phyloP scores from a whole-genome alignment of 1,284 basidiomycete species.

The Clitocybe nebularis region DNA sequence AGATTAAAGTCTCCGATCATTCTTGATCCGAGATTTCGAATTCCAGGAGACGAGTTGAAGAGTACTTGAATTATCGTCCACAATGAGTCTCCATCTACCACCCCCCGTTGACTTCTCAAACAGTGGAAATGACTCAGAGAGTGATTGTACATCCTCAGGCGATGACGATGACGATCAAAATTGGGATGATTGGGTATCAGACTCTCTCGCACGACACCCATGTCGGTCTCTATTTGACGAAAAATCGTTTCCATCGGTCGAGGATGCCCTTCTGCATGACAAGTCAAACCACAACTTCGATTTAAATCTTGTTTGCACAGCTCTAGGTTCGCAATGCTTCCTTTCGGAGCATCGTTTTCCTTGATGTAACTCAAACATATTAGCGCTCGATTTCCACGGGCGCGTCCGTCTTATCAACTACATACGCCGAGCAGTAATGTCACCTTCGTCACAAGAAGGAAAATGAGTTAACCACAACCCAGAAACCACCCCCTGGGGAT shows the following conservation, averaged over 20 bases:
- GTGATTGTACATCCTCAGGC: conserved; percentile 23
- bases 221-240: conserved; percentile 85
- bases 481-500: conserved; percentile 51
- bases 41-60: not conserved
- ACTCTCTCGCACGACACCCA: conserved; percentile 48
- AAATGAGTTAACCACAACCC: conserved; percentile 7
- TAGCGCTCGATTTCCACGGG: conserved; percentile 64
- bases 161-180: conserved; percentile 61
- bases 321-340: conserved; percentile 43
- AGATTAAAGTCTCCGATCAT: conserved; percentile 7
- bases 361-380: conserved; percentile 7
- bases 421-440: conserved; percentile 61
- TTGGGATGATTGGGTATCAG: conserved; percentile 81
- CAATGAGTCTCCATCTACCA: conserved; percentile 37
- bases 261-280: conserved; percentile 67
- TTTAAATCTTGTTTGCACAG: conserved; percentile 45
- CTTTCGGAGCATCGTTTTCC: conserved; percentile 3
- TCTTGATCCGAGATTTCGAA: conserved; percentile 1
- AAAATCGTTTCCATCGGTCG: conserved; percentile 53
- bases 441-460: not conserved
- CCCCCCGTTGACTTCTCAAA: conserved; percentile 21
- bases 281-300: conserved; percentile 59
- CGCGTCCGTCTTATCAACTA: conserved; percentile 81
- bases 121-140: conserved; percentile 17
- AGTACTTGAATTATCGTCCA: conserved; percentile 6